These are phyloP conservation scores for Tolypocladium album DNA, from an alignment of 2,329 filamentous ascomycete genomes.

Conservation along the genomic window DNA sequence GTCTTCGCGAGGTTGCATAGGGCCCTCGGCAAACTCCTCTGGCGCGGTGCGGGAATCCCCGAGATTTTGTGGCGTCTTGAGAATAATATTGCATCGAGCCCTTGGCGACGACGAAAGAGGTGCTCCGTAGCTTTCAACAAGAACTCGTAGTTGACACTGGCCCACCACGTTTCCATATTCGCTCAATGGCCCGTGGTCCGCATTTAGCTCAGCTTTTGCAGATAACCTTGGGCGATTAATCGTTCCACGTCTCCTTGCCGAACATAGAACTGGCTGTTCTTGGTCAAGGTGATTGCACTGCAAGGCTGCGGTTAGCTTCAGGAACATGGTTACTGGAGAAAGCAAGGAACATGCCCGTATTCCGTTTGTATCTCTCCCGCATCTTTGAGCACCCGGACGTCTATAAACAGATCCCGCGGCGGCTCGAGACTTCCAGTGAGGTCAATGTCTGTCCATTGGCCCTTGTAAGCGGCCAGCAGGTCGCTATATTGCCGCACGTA, in stretches of 20 bases:
- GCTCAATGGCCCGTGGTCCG: not conserved
- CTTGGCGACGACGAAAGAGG: not conserved
- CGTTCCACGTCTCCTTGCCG: slow-evolving; percentile 92
- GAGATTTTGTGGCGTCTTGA: not conserved
- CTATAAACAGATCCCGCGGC: slow-evolving; percentile 91
- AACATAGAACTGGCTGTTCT: slow-evolving; percentile 97
- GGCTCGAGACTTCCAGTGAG: slow-evolving; percentile 88
- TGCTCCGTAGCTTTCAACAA: not conserved
- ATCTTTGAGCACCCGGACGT: slow-evolving; percentile 91
- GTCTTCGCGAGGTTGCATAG: not conserved
- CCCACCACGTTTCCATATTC: not conserved
- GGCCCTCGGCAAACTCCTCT: not conserved
- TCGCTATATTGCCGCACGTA: slow-evolving; percentile 90
- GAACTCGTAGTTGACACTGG: not conserved
- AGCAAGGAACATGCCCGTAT: slow-evolving; percentile 62
- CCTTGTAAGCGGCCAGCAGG: slow-evolving; percentile 89
- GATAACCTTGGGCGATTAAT: slow-evolving; percentile 85
- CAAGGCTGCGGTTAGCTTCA: slow-evolving; percentile 10
- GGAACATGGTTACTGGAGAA: not conserved
- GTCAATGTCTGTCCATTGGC: slow-evolving; percentile 97
- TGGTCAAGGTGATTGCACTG: slow-evolving; percentile 89
- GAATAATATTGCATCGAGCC: not conserved
- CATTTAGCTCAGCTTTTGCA: slow-evolving; percentile 64
- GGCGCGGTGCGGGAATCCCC: not conserved
- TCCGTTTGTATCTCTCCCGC: slow-evolving; percentile 98